phyloP scores from a whole-genome alignment of 768 basidiomycete species.

The Lactarius trivialis region DNA sequence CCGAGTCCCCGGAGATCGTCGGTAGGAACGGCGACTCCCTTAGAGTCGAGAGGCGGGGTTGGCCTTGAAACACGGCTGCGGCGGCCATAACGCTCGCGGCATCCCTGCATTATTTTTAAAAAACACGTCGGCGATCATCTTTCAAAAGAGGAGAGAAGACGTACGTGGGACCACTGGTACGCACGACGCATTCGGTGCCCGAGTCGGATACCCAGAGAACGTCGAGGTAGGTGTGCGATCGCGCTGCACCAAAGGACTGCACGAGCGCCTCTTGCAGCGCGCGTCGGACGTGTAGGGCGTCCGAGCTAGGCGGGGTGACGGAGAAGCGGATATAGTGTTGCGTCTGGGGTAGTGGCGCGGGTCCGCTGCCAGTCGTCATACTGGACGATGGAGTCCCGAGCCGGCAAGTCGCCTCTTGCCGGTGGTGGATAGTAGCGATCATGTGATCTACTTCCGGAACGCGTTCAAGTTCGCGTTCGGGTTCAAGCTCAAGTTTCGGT shows the following conservation, averaged over 20 bases:
- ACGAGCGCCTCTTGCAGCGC: constrained; percentile 47
- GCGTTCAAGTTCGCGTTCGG: background rate
- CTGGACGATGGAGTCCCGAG: background rate
- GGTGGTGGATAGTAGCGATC: background rate
- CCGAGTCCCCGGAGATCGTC: constrained; percentile 25
- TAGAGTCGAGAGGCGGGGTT: constrained; percentile 25
- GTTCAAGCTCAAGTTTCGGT: background rate
- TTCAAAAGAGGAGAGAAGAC: background rate
- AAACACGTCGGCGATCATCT: background rate
- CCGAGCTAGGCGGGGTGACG: constrained; percentile 34
- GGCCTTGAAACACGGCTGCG: constrained; percentile 24
- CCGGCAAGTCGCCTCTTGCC: too few relatives aligned
- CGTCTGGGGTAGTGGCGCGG: constrained; percentile 13
- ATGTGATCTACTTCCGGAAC: background rate
- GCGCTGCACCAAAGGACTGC: constrained; percentile 49
- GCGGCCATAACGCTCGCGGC: constrained; percentile 30
- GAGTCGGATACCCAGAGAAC: constrained; percentile 46
- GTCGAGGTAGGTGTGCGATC: constrained; percentile 49
- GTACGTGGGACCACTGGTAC: constrained; percentile 35
- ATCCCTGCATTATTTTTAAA: constrained; percentile 27
- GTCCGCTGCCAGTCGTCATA: background rate
- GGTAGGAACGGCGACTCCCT: constrained; percentile 31
- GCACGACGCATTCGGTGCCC: constrained; percentile 37
- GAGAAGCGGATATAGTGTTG: constrained; percentile 45
- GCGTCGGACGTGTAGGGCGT: constrained; percentile 46